These are phyloP conservation scores for Berberis thunbergii DNA, from an alignment of 164 flowering plant species.

Conservation along the genomic window DNA sequence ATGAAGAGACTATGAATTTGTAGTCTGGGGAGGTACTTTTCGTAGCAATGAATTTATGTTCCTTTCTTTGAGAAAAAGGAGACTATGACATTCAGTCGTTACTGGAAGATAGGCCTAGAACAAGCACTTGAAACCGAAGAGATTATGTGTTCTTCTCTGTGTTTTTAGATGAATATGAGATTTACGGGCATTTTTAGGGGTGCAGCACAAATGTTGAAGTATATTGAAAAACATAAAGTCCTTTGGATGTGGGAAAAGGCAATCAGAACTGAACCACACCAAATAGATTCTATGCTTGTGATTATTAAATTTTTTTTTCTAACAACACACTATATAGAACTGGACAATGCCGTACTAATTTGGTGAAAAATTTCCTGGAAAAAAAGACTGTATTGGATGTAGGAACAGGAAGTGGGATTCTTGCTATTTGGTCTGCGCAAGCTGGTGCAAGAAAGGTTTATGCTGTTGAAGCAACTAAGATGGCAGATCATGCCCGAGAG, in stretches of 20 bases:
- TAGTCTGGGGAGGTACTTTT: background rate
- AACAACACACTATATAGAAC: background rate
- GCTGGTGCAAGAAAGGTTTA: conserved; percentile 97
- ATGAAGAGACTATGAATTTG: too few relatives aligned
- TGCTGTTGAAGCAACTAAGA: conserved; percentile 97
- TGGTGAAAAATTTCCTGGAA: conserved; percentile 11
- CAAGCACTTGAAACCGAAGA: background rate
- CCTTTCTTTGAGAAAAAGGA: background rate
- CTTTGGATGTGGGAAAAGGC: too few relatives aligned
- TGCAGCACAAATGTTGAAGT: too few relatives aligned
- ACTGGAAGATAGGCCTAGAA: too few relatives aligned
- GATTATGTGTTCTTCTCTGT: background rate
- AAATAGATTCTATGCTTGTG: too few relatives aligned
- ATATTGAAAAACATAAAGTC: too few relatives aligned
- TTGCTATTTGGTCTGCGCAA: conserved; percentile 97
- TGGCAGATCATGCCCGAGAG: conserved; percentile 81
- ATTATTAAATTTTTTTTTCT: too few relatives aligned
- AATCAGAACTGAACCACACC: too few relatives aligned
- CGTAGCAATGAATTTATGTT: too few relatives aligned
- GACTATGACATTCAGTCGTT: background rate
- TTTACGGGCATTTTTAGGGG: background rate
- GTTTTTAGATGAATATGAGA: background rate
- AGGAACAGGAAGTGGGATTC: conserved; percentile 98
- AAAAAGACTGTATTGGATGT: conserved; percentile 85
- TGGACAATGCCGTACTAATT: conserved; percentile 12